These are phyloP conservation scores for Neohortaea acidophila DNA, from an alignment of 495 filamentous ascomycete species.

Conservation along the genomic window DNA sequence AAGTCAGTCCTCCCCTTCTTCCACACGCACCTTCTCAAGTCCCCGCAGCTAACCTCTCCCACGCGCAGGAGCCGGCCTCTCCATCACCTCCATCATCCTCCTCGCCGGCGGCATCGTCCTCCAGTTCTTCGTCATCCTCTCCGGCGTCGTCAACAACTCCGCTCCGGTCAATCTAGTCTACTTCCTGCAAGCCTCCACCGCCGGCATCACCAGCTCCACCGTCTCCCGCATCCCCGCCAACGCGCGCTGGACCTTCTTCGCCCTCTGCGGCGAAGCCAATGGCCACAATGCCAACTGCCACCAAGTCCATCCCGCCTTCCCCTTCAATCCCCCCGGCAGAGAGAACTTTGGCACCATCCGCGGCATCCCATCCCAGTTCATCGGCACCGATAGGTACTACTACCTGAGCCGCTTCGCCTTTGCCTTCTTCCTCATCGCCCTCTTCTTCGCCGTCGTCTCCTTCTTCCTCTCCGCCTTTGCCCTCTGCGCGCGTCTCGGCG, in stretches of 20 bases:
- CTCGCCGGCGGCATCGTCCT: slow-evolving; percentile 58
- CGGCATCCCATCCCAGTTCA: slow-evolving; percentile 41
- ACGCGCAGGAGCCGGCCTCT: neutral
- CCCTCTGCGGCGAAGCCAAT: slow-evolving; percentile 42
- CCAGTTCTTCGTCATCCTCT: slow-evolving; percentile 68
- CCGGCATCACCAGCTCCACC: slow-evolving; percentile 41
- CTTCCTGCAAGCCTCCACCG: slow-evolving; percentile 65
- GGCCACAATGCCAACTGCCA: slow-evolving; percentile 44
- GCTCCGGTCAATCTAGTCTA: slow-evolving; percentile 58
- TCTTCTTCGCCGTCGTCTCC: slow-evolving; percentile 47
- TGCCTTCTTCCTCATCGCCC: slow-evolving; percentile 52
- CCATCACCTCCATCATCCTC: slow-evolving; percentile 47
- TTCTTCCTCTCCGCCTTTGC: slow-evolving; percentile 48
- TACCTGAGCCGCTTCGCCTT: slow-evolving; percentile 54
- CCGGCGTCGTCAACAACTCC: slow-evolving; percentile 38
- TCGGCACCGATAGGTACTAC: slow-evolving; percentile 41
- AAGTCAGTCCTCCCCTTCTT: no score
- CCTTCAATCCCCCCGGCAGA: slow-evolving; percentile 47
- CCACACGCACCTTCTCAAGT: neutral
- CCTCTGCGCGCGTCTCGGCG: slow-evolving; percentile 44
- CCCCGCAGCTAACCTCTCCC: no score
- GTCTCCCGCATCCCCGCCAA: slow-evolving; percentile 34
- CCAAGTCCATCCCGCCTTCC: slow-evolving; percentile 38
- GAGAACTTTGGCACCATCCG: slow-evolving; percentile 44
- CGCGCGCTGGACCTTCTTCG: slow-evolving; percentile 82